phyloP scores from a whole-genome alignment of 805 yeast species.

The Cephaloascus fragrans region DNA sequence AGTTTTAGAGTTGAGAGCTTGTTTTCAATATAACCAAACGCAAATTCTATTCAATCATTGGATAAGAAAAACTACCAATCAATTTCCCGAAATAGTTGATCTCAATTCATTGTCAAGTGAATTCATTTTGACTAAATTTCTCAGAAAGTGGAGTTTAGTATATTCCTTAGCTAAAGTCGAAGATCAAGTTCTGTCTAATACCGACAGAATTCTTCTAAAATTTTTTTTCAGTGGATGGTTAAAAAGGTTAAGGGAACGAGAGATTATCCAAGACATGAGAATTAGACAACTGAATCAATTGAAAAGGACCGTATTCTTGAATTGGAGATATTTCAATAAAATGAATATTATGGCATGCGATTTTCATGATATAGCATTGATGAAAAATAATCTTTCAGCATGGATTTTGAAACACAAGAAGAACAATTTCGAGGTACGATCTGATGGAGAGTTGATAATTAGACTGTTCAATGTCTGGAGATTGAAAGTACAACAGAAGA shows the following conservation, averaged over 20 bases:
- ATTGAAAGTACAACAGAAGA: background rate
- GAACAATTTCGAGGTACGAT: background rate
- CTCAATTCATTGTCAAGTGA: background rate
- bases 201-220: background rate
- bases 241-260: background rate
- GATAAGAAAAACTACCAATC: background rate
- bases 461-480: background rate
- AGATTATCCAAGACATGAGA: background rate
- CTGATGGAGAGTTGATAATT: background rate
- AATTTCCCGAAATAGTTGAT: background rate
- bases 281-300: background rate
- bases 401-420: background rate
- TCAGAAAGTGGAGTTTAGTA: background rate
- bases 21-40: too few relatives aligned
- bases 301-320: background rate
- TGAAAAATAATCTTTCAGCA: background rate
- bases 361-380: background rate
- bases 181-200: background rate
- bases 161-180: background rate
- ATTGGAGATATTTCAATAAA: background rate
- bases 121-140: background rate
- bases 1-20: background rate
- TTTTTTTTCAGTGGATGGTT: background rate
- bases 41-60: background rate
- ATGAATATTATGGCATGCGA: background rate